Conservation (phyloP, 768 basidiomycete genomes). For the Tricholoma sp. region DNA sequence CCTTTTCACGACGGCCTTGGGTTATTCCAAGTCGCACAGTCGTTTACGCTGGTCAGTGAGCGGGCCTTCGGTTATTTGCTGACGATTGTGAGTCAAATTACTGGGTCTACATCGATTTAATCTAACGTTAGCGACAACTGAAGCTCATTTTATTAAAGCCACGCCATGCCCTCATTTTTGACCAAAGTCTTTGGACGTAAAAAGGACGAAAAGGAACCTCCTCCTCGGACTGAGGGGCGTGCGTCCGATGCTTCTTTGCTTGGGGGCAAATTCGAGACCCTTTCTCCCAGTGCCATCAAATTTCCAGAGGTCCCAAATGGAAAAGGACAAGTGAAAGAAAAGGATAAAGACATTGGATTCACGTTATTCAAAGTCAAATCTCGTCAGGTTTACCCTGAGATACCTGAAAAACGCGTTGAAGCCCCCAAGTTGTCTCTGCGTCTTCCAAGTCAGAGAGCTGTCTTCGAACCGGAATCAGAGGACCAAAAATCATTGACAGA, state of each 20-base stretch:
- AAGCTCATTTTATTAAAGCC: constrained; percentile 20
- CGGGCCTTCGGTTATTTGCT: neutral
- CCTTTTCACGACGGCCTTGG: neutral
- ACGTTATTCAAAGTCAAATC: constrained; percentile 47
- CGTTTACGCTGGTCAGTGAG: neutral
- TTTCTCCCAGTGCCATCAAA: constrained; percentile 43
- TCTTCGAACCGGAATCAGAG: constrained; percentile 58
- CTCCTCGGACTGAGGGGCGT: constrained; percentile 24
- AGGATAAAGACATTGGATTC: constrained; percentile 40
- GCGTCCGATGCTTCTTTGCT: constrained; percentile 45
- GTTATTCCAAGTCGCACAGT: neutral
- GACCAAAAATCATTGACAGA: constrained; percentile 44
- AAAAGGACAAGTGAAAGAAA: constrained; percentile 23
- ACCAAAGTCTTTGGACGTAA: constrained; percentile 76
- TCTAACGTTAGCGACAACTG: neutral
- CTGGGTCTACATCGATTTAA: neutral
- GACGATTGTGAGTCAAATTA: constrained; percentile 1
- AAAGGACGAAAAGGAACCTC: constrained; percentile 48
- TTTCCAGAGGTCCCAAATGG: constrained; percentile 33
- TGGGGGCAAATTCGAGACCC: constrained; percentile 72
- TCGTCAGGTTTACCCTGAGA: constrained; percentile 29
- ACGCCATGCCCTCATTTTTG: constrained; percentile 63
- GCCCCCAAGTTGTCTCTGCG: constrained; percentile 60
- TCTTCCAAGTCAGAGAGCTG: constrained; percentile 50
- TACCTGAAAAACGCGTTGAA: constrained; percentile 28